Evolutionary conservation across 257 asterid species (phyloP), one percentile per base, ranked within the genome.

Genomic region (Nicotiana paniculata): DNA sequence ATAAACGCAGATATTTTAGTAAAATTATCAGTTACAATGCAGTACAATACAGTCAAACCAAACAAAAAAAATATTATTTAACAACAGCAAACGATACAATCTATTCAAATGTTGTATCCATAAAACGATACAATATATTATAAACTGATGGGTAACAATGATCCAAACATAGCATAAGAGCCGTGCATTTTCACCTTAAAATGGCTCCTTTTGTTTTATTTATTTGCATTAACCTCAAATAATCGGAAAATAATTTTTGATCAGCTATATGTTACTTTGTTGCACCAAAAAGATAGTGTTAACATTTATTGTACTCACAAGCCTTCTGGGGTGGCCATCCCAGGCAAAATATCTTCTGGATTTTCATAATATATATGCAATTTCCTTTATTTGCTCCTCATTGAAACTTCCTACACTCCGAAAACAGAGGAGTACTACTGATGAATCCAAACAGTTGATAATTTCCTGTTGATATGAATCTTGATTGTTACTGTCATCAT

Each of bases 361-460:
- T 80, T 54, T 5, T 30, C 79, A 81, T 55, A 83, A 3, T 62
- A 75, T 86, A 18, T 13, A 7, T 2, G 88, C 88, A 35, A 67
- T 83, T 81, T 86, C 86, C 80, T 67, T 86, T 67, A 83, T 82
- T 33, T 86, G 85, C 30, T 37, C 51, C 46, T 74, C 86, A 0
- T 5, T 51, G 43, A 86, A 83, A 54, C 83, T 80, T 5, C 85
- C 88, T 18, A 13, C 54, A 63, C 88, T 86, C 24, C 88, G 85
- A 3, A 86, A 86, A 72, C 88, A 81, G 21, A 86, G 81, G 67
- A 75, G 77, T 35, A 81, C 79, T n/a, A 86, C 85, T 1, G 88
- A 86, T n/a, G 79, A 76, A 18, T 80, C 86, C 5, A 86, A 55
- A 83, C 88, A 86, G 68, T 59, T 61, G 62, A 81, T 58, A 3